These are phyloP conservation scores for Blastobotrys muscicola DNA, from an alignment of 805 yeast genomes.

Conservation along the genomic window DNA sequence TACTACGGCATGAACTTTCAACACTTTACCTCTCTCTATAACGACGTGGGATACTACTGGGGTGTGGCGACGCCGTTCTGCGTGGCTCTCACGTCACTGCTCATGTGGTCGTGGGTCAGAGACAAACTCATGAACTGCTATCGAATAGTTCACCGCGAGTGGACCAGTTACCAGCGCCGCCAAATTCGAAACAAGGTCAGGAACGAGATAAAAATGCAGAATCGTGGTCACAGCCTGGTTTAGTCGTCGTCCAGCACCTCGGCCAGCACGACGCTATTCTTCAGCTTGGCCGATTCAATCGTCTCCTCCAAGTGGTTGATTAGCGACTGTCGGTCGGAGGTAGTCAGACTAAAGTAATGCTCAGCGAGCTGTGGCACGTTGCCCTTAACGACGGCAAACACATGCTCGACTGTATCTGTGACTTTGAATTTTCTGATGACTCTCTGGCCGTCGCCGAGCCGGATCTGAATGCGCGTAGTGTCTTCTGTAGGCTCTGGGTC, in stretches of 20 bases:
- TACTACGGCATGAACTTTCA: slow-evolving; percentile 51
- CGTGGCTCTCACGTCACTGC: slow-evolving; percentile 20
- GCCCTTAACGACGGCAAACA: slow-evolving; percentile 62
- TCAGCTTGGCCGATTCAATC: slow-evolving; percentile 65
- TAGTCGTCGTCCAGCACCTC: slow-evolving; percentile 35
- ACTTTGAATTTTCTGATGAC: slow-evolving; percentile 58
- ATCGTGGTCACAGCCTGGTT: no score
- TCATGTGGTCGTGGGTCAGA: slow-evolving; percentile 22
- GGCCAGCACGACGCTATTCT: slow-evolving; percentile 69
- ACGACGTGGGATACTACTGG: slow-evolving; percentile 40
- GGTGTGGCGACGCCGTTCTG: slow-evolving; percentile 33
- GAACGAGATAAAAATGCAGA: no score
- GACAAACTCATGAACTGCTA: slow-evolving; percentile 8
- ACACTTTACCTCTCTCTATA: slow-evolving; percentile 32
- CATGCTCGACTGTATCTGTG: slow-evolving; percentile 45
- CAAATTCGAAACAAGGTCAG: no score
- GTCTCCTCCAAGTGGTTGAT: slow-evolving; percentile 43
- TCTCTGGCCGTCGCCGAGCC: slow-evolving; percentile 81
- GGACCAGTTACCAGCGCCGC: no score
- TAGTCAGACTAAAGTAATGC: slow-evolving; percentile 44
- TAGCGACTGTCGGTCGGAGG: slow-evolving; percentile 49
- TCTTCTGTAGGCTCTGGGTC: slow-evolving; percentile 58
- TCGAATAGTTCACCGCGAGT: no score
- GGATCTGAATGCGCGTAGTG: slow-evolving; percentile 73
- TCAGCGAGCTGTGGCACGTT: slow-evolving; percentile 37